Evolutionary conservation across 176 grass and related monocot genomes (phyloP).

Genomic region (Paspalum notatum): DNA sequence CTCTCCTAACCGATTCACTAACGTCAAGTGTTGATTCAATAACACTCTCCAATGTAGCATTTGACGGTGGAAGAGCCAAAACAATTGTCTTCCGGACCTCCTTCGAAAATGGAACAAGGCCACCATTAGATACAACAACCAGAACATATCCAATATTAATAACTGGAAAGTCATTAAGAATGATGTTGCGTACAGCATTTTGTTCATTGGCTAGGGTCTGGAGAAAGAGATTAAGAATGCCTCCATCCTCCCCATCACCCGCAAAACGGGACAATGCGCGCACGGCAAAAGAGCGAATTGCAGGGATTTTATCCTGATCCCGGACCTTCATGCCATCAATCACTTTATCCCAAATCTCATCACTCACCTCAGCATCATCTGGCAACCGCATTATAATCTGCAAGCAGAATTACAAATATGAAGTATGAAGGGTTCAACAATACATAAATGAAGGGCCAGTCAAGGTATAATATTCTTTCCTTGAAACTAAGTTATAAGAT

Average conservation of each 20-base stretch:
- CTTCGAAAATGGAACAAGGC: conserved; percentile 45
- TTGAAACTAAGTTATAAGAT: not conserved
- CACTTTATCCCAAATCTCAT: conserved; percentile 87
- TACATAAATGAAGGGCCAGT: not conserved
- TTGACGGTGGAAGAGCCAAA: conserved; percentile 77
- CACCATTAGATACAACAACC: conserved; percentile 24
- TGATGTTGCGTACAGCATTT: conserved; percentile 66
- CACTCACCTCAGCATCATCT: conserved; percentile 80
- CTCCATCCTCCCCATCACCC: conserved; percentile 60
- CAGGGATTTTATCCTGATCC: conserved; percentile 70
- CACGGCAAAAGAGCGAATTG: conserved; percentile 71
- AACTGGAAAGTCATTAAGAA: conserved; percentile 12
- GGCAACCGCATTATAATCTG: conserved; percentile 84
- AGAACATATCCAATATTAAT: not conserved
- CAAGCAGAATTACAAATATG: conserved; percentile 3
- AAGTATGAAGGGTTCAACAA: not conserved
- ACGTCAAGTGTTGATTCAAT: conserved; percentile 70
- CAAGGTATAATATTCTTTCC: not conserved
- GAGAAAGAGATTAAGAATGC: conserved; percentile 72
- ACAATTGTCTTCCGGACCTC: conserved; percentile 78
- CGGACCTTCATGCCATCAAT: conserved; percentile 79
- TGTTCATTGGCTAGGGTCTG: conserved; percentile 66
- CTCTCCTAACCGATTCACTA: conserved; percentile 73
- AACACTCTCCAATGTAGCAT: conserved; percentile 69
- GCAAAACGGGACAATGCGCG: conserved; percentile 82